Conservation (phyloP, 1,284 basidiomycete species). For the Cryptococcus sp. region DNA sequence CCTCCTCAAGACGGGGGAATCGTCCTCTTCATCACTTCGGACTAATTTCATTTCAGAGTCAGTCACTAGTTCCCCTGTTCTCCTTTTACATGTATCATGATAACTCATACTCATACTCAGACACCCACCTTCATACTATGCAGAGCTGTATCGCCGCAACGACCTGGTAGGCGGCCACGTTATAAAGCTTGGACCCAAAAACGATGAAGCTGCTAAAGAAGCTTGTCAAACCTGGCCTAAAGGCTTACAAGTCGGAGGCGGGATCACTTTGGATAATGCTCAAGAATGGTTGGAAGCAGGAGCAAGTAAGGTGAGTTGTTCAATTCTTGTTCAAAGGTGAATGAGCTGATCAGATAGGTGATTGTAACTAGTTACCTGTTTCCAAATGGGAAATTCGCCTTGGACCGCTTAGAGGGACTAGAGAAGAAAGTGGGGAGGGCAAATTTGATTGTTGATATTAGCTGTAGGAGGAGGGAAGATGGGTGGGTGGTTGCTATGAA, state of each 20-base stretch:
- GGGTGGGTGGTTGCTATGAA: constrained; percentile 98
- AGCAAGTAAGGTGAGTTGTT: constrained; percentile 72
- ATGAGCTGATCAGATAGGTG: constrained; percentile 56
- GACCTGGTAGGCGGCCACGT: constrained; percentile 83
- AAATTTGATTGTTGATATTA: constrained; percentile 90
- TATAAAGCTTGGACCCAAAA: constrained; percentile 87
- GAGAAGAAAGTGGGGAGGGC: constrained; percentile 72
- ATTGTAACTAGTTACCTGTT: constrained; percentile 98
- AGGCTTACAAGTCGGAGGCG: constrained; percentile 88
- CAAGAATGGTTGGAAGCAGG: constrained; percentile 79
- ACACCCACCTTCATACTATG: constrained; percentile 75
- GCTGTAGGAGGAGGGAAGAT: constrained; percentile 73
- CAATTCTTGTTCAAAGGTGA: not conserved
- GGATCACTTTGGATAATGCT: constrained; percentile 80
- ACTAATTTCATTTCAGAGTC: constrained; percentile 93
- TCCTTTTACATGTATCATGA: not conserved
- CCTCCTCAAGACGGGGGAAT: constrained; percentile 39
- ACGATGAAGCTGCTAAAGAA: constrained; percentile 78
- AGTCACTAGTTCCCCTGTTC: constrained; percentile 33
- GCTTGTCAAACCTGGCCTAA: constrained; percentile 80
- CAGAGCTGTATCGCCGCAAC: constrained; percentile 68
- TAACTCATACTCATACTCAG: constrained; percentile 48
- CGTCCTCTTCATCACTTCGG: constrained; percentile 51
- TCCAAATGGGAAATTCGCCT: constrained; percentile 71
- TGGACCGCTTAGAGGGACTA: constrained; percentile 65